phyloP scores from a whole-genome alignment of 2,329 filamentous ascomycete species.

The Ophiostoma pallidulum region DNA sequence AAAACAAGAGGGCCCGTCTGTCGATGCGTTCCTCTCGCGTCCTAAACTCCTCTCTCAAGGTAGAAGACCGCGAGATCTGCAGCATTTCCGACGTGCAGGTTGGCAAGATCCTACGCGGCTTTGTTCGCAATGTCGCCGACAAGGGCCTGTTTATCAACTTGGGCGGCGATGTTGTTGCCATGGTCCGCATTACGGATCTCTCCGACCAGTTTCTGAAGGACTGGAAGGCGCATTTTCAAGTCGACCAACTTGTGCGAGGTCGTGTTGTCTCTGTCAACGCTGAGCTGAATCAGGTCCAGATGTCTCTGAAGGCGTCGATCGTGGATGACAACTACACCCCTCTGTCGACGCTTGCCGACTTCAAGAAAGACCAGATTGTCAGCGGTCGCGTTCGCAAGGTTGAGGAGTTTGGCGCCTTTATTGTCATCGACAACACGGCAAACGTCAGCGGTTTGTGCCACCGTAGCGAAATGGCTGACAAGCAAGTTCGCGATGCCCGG shows the following conservation, averaged over 20 bases:
- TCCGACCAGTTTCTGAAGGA: constrained; percentile 90
- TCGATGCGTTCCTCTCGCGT: constrained; percentile 82
- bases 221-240: constrained; percentile 82
- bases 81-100: constrained; percentile 60
- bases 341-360: constrained; percentile 62
- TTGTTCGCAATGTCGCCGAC: constrained; percentile 81
- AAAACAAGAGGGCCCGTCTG: constrained; percentile 75
- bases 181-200: constrained; percentile 78
- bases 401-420: constrained; percentile 90
- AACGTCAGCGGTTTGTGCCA: constrained; percentile 94
- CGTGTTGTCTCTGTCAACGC: constrained; percentile 67
- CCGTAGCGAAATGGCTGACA: constrained; percentile 82
- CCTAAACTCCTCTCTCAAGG: constrained; percentile 70
- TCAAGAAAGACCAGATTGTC: constrained; percentile 70
- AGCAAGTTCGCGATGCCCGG: constrained; percentile 69
- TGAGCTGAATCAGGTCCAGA: constrained; percentile 61
- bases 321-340: constrained; percentile 65
- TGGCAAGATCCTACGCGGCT: constrained; percentile 78
- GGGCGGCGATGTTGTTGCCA: constrained; percentile 69
- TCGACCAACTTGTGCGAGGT: constrained; percentile 85
- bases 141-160: constrained; percentile 82
- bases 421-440: constrained; percentile 75
- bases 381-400: constrained; percentile 90
- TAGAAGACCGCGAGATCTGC: constrained; percentile 73
- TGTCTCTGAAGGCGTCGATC: constrained; percentile 79